Base-by-base conservation (phyloP, 2,329 filamentous ascomycete genomes). In the Nemania sp. region DNA sequence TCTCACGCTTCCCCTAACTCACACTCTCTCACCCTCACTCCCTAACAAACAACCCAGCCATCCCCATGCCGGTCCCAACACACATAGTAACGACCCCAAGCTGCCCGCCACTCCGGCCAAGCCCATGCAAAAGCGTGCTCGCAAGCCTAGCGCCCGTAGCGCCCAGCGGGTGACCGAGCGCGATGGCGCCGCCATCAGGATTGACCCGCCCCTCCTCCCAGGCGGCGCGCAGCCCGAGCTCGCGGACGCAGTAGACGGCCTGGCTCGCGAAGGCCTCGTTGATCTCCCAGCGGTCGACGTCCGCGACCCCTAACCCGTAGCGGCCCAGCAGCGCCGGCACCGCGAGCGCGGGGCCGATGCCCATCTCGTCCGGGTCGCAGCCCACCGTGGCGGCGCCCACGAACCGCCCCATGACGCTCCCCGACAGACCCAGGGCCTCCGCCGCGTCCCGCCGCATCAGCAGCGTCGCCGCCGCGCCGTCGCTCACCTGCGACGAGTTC, bases 41-140 rank as follows among this genome's bases (percentile, higher is more conserved):
- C 67, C 84, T 78, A 52, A 88, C 85, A 75, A 89, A 87, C 75
- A 89, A 73, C 25, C 84, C 85, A 2, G 87, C 87, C 84, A 90
- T 90, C 15, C 88, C 88, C 87, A 91, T 91, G n/a, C 89, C 89
- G 0, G 90, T 92, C 15, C 90, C 90, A 60, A 92, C 86, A 75
- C 93, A 97, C 91, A 97, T 96, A 71, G 90, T 95, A 57, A 96
- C 85, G 46, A 97, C 91, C 67, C 93, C 92, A 49, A 96, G 80
- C 75, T 94, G 83, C 60, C 90, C 82, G 1, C 87, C 90, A 76
- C 76, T 86, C 78, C 86, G 90, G 72, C 79, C 89, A 82, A 76
- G 84, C 73, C 78, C 96, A 73, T 80, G 85, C 69, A 82, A 68
- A 67, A 94, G 75, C 52, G 90, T 94, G 49, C 87, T 87, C 69